Evolutionary conservation across 2,329 filamentous ascomycete species (phyloP), one percentile per base, ranked within the genome.

Genomic region (Hirsutella rhossiliensis): DNA sequence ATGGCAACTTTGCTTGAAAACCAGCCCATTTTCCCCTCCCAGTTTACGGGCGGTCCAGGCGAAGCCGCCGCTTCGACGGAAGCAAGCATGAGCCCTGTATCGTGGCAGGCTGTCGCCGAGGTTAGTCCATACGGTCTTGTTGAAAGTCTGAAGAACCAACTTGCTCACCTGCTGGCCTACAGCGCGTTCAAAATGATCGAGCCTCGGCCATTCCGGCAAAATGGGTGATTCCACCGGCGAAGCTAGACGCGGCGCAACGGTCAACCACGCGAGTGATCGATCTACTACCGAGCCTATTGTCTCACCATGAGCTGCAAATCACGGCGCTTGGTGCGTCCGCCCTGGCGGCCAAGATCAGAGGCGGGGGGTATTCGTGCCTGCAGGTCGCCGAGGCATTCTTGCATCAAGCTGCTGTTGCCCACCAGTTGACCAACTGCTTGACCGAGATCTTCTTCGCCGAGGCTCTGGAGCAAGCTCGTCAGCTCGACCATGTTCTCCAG

Each of bases 371-470:
- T 7, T 52, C 56, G 1, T 51, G 56, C 1, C 46, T 53, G 17
- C 51, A 54, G 18, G 56, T 58, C 1, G 48, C 52, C 1, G 43
- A 52, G 12, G 56, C 56, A 1, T 58, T 58, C 19, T 52, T 51
- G 34, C 57, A 58, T 40, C 49, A 52, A 32, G 56, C 56, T 1
- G 56, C 56, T 36, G 34, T 59, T 8, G 54, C 54, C 0, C 56
- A 59, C 34, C 57, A 58, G 41, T 43, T 57, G 40, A 63, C 62
- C 8, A 65, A 66, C 42, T 69, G 63, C 41, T 52, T 68, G 23
- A 67, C 63, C 1, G 72, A 75, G 46, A 64, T 76, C 2, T 67
- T 75, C 47, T 74, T 76, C 50, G 56, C 65, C 1, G 56, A 64
- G 20, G 75, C 72, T 1, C 55, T 77, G 3, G 45, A 55, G 2